phyloP scores from a whole-genome alignment of 2,329 filamentous ascomycete species.

The Plectosphaerella cucumerina region DNA sequence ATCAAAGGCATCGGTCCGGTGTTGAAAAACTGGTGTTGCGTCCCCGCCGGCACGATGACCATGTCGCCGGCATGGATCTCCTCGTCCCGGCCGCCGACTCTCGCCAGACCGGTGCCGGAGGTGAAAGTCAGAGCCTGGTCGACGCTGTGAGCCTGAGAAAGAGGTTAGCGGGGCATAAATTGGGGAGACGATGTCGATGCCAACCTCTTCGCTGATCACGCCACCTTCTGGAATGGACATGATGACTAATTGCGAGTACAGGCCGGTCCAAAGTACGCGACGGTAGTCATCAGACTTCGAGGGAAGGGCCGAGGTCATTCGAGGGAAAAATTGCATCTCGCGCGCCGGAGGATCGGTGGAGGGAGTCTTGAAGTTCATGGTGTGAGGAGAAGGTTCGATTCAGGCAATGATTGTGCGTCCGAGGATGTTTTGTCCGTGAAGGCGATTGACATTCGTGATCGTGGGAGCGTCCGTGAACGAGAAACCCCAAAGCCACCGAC shows the following conservation, averaged over 20 bases:
- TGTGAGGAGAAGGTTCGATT: neutral
- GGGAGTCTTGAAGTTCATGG: slow-evolving; percentile 18
- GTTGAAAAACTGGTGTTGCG: slow-evolving; percentile 63
- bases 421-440: neutral
- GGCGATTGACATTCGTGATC: neutral
- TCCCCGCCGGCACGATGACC: slow-evolving; percentile 55
- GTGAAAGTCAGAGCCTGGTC: slow-evolving; percentile 65
- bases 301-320: slow-evolving; percentile 49
- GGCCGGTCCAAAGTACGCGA: slow-evolving; percentile 57
- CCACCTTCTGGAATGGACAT: slow-evolving; percentile 62
- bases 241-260: slow-evolving; percentile 59
- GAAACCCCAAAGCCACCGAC: neutral
- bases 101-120: slow-evolving; percentile 52
- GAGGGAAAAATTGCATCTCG: slow-evolving; percentile 58
- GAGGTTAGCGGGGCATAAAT: slow-evolving; percentile 9
- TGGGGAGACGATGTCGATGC: slow-evolving; percentile 2
- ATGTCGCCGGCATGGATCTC: slow-evolving; percentile 32
- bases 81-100: slow-evolving; percentile 55
- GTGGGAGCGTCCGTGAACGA: neutral
- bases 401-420: neutral
- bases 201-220: slow-evolving; percentile 63
- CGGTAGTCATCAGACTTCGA: slow-evolving; percentile 54
- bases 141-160: slow-evolving; percentile 46
- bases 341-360: slow-evolving; percentile 36
- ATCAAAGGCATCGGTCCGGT: slow-evolving; percentile 55